Percentiles rank a stretch among this genome's conserved stretches.
phyloP scores from a whole-genome alignment of 495 filamentous ascomycete species.

The Cetradonia linearis region DNA sequence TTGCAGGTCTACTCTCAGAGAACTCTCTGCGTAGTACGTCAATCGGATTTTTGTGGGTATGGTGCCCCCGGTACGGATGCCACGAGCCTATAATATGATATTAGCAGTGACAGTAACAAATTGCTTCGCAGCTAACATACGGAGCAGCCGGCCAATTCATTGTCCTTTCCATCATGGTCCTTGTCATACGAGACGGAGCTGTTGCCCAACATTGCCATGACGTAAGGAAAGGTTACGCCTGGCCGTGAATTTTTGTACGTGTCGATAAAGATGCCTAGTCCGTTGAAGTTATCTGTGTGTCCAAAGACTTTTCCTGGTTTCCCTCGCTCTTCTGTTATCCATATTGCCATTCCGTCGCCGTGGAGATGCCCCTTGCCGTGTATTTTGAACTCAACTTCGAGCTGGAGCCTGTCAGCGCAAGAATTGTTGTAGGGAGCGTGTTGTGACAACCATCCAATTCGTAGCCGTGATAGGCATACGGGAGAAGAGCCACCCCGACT shows the following conservation, averaged over 20 bases:
- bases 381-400: constrained; percentile 93
- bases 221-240: constrained; percentile 88
- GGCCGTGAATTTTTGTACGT: constrained; percentile 99
- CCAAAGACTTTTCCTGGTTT: constrained; percentile 81
- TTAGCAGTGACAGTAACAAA: constrained; percentile 1
- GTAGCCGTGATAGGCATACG: constrained; percentile 91
- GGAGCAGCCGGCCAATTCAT: constrained; percentile 89
- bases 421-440: background rate
- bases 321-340: constrained; percentile 91
- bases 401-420: constrained; percentile 37
- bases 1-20: constrained; percentile 79
- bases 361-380: constrained; percentile 74
- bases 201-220: constrained; percentile 98
- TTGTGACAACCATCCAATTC: constrained; percentile 75
- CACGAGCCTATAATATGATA: constrained; percentile 51
- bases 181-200: constrained; percentile 85
- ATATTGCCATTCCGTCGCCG: constrained; percentile 96
- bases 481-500: constrained; percentile 87
- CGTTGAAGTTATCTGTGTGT: constrained; percentile 78
- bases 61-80: constrained; percentile 57
- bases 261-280: constrained; percentile 93
- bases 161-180: constrained; percentile 86
- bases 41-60: constrained; percentile 76
- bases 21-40: constrained; percentile 95
- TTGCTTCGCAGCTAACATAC: constrained; percentile 33